Evolutionary conservation across 2,329 filamentous ascomycete genomes (phyloP).

Genomic region (Taxawa tesnikishii): DNA sequence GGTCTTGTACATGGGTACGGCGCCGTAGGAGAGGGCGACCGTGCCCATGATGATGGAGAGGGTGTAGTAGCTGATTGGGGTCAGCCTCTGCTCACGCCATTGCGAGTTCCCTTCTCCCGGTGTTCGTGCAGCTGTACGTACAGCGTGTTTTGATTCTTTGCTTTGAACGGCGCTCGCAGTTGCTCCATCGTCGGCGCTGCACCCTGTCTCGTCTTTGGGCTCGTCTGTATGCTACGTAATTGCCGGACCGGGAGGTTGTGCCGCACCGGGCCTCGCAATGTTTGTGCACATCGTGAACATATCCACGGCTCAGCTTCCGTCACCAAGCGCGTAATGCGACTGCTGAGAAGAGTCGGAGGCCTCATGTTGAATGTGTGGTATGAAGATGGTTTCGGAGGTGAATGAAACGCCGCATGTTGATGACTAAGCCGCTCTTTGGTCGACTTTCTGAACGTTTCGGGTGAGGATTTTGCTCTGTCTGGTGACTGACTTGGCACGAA

Average conservation of each 20-base stretch:
- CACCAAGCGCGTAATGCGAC: slow-evolving; percentile 2
- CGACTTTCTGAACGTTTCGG: too few species aligned
- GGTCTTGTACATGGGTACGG: slow-evolving; percentile 81
- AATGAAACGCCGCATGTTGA: slow-evolving; percentile 7
- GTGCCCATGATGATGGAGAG: slow-evolving; percentile 68
- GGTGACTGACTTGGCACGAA: too few species aligned
- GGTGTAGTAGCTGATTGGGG: slow-evolving; percentile 53
- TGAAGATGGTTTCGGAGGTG: slow-evolving; percentile 10
- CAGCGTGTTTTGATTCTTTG: slow-evolving; percentile 57
- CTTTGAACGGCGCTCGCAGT: slow-evolving; percentile 50
- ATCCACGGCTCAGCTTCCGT: slow-evolving; percentile 21
- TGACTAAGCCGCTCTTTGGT: too few species aligned
- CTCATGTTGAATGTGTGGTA: slow-evolving; percentile 10
- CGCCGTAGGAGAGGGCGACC: slow-evolving; percentile 69
- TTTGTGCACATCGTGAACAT: slow-evolving; percentile 22
- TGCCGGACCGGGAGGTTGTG: slow-evolving; percentile 7
- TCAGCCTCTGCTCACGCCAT: slow-evolving; percentile 9
- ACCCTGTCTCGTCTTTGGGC: slow-evolving; percentile 18
- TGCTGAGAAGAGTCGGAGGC: slow-evolving; percentile 1
- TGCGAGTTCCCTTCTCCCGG: background rate
- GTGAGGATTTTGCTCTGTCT: too few species aligned
- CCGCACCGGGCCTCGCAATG: slow-evolving; percentile 10
- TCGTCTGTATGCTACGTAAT: slow-evolving; percentile 18
- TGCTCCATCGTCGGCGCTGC: slow-evolving; percentile 48
- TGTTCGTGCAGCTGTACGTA: slow-evolving; percentile 24